phyloP scores from a whole-genome alignment of 495 filamentous ascomycete species.

The Paragyromitra xinjiangensis region DNA sequence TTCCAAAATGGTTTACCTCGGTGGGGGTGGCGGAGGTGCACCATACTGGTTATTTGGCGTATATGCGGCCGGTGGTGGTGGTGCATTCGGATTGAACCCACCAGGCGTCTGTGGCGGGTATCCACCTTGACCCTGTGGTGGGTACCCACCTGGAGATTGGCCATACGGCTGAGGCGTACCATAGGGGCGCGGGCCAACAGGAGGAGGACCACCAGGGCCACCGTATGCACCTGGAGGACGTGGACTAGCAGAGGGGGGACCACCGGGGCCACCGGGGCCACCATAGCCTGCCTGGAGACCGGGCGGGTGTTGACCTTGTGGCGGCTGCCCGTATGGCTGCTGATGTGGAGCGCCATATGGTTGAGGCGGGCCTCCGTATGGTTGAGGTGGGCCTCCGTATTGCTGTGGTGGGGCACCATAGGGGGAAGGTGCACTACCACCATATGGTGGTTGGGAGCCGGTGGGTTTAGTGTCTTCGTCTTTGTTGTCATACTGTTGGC shows the following conservation, averaged over 20 bases:
- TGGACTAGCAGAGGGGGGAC: conserved; percentile 2
- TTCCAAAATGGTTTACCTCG: conserved; percentile 2
- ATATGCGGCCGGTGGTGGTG: conserved; percentile 38
- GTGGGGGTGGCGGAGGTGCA: neutral
- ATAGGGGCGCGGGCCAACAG: conserved; percentile 11
- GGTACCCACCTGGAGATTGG: conserved; percentile 17
- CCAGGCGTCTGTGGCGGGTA: conserved; percentile 25
- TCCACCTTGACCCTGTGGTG: conserved; percentile 39
- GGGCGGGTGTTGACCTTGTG: conserved; percentile 18
- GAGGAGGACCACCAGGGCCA: neutral
- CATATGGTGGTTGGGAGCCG: conserved; percentile 13
- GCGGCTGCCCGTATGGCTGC: conserved; percentile 39
- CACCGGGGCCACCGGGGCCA: neutral
- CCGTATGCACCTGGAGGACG: conserved; percentile 15
- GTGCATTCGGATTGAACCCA: conserved; percentile 19
- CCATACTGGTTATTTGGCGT: conserved; percentile 42
- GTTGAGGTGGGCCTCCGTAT: conserved; percentile 39
- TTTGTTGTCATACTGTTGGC: conserved; percentile 53
- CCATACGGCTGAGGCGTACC: conserved; percentile 37
- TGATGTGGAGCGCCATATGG: conserved; percentile 26
- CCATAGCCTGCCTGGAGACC: conserved; percentile 34
- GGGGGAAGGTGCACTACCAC: conserved; percentile 10
- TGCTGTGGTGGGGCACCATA: conserved; percentile 32
- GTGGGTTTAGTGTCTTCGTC: conserved; percentile 41
- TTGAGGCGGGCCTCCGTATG: conserved; percentile 21